phyloP scores from a whole-genome alignment of 2,329 filamentous ascomycete species.

The Penicillium sp. region DNA sequence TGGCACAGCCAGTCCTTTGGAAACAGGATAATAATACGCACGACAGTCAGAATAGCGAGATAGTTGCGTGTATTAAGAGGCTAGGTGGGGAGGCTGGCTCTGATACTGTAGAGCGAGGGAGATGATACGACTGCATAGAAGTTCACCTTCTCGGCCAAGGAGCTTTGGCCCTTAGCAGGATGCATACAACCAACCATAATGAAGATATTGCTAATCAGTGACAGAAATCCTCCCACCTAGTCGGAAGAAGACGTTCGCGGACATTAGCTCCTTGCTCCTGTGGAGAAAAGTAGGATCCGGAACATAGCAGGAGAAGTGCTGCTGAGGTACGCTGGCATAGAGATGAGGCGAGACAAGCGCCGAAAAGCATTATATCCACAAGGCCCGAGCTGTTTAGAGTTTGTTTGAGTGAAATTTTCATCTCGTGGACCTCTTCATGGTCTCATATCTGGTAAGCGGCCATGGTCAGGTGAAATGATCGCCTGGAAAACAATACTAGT shows the following conservation, averaged over 20 bases:
- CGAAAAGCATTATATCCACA: slow-evolving; percentile 5
- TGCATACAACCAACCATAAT: slow-evolving; percentile 9
- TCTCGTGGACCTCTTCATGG: background rate
- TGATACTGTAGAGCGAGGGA: background rate
- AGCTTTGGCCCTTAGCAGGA: background rate
- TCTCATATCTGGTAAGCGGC: background rate
- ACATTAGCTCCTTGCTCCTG: background rate
- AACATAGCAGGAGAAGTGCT: background rate
- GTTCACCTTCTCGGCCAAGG: background rate
- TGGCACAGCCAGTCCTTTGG: background rate
- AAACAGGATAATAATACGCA: background rate
- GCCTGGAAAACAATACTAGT: background rate
- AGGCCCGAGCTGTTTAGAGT: background rate
- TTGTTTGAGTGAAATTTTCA: background rate
- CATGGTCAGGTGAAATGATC: background rate
- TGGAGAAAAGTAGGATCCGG: background rate
- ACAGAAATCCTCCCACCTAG: background rate
- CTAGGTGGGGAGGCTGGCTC: background rate
- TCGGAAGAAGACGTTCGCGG: background rate
- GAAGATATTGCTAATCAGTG: slow-evolving; percentile 8
- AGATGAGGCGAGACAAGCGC: slow-evolving; percentile 11
- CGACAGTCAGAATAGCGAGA: background rate
- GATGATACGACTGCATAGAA: background rate
- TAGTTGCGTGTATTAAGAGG: background rate
- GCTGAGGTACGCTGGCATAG: background rate